Evolutionary conservation across 352 stramenopile genomes (phyloP), one percentile per base, ranked within the genome.

Genomic region (Phytophthora hybrid): DNA sequence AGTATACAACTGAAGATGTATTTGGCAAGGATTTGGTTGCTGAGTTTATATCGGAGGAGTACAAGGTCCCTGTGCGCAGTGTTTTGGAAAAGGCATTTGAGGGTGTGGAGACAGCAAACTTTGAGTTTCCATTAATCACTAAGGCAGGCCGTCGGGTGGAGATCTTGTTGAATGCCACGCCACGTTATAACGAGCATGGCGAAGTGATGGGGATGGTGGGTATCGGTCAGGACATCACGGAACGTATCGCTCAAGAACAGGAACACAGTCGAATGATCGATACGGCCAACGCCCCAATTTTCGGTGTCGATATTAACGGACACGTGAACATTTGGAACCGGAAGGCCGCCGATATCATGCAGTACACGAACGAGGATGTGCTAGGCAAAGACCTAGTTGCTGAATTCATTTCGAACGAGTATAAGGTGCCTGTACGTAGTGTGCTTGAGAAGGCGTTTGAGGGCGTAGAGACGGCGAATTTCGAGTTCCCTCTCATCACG

Each of bases 241-340:
- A 69, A 18, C 62, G 62, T 29, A 69, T 69, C 34, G 62, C 62
- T 9, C 62, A 69, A 26, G 62, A 69, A 14, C 62, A 69, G 26
- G 62, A 69, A 37, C 56, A 69, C 26, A 69, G 16, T 0, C 79
- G 63, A 16, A 21, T 77, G 44, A 71, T 75, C 11, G 63, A 74
- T 51, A 80, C 78, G 23, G 79, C 74, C 18, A 83, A 75, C 46
- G 70, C 60, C 19, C 76, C 69, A 52, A 83, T 77, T 3, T 92
- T 95, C 39, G 88, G 86, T 60, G 80, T 93, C 14, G 88, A 95
- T 41, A 66, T 61, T 5, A 76, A 95, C 11, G 81, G 82, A 0
- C 59, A 66, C 1, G 80, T 93, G 21, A 93, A 89, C 46, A 88
- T 90, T 59, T 93, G 83, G 83, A 93, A 98, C 73, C 79, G 91